Percentiles rank a stretch among this genome's conserved stretches.
These are phyloP conservation scores for Rhexocercosporidium sp. DNA, from an alignment of 2,329 filamentous ascomycete species.

Conservation along the genomic window DNA sequence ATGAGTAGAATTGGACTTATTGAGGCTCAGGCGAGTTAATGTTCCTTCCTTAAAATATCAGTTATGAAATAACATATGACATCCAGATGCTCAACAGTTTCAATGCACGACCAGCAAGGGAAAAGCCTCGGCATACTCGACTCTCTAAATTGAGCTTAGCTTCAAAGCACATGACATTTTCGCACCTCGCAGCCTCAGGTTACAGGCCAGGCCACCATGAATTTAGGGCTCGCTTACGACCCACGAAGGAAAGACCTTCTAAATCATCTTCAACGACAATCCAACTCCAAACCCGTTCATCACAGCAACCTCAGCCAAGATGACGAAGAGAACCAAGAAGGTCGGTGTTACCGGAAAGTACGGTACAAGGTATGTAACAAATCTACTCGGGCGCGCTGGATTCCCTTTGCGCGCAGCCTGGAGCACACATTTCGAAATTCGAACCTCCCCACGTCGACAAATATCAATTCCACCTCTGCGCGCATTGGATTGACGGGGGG, in stretches of 20 bases:
- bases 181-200: not conserved
- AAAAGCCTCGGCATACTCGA: not conserved
- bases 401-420: not conserved
- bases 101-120: not conserved
- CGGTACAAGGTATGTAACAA: conserved; percentile 81
- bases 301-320: conserved; percentile 62
- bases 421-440: conserved; percentile 9
- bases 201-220: not conserved
- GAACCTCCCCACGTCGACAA: not conserved
- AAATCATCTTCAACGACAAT: conserved; percentile 27
- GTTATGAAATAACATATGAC: not conserved
- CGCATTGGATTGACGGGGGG: not conserved
- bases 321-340: conserved; percentile 98
- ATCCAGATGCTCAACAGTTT: not conserved
- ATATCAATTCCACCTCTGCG: not conserved
- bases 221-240: conserved; percentile 19
- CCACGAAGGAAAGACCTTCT: conserved; percentile 17
- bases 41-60: not conserved
- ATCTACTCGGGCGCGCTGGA: conserved; percentile 31
- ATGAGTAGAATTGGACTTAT: not conserved
- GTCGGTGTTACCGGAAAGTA: conserved; percentile 99
- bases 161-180: not conserved
- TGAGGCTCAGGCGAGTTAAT: not conserved
- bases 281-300: conserved; percentile 35
- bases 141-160: not conserved